phyloP scores from a whole-genome alignment of 352 stramenopile species.

The Phytophthora brassicae region DNA sequence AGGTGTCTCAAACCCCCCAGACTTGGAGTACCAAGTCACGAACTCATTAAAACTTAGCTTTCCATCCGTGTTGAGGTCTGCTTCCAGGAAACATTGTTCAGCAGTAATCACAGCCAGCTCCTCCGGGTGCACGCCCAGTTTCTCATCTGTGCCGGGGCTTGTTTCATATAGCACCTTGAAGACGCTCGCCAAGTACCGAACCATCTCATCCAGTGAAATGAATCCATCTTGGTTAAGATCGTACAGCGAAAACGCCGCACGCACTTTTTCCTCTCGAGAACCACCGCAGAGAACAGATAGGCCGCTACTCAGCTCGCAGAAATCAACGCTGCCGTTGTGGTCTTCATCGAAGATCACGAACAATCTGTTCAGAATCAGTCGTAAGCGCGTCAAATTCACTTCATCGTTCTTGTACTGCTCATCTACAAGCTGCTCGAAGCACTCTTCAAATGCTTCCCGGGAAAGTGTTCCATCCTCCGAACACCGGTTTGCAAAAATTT shows the following conservation, averaged over 20 bases:
- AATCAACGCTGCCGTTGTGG: slow-evolving; percentile 78
- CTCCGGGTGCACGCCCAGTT: slow-evolving; percentile 62
- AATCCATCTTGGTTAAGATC: slow-evolving; percentile 86
- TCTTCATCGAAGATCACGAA: slow-evolving; percentile 86
- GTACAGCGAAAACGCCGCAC: slow-evolving; percentile 85
- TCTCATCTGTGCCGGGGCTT: slow-evolving; percentile 55
- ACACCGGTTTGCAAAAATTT: slow-evolving; percentile 84
- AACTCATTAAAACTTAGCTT: slow-evolving; percentile 89
- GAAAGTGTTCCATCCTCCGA: slow-evolving; percentile 77
- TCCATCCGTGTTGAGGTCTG: slow-evolving; percentile 77
- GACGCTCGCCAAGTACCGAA: slow-evolving; percentile 79
- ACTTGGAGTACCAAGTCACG: slow-evolving; percentile 80
- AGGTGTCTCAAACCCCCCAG: slow-evolving; percentile 46
- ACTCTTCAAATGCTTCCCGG: slow-evolving; percentile 80
- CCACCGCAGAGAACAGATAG: slow-evolving; percentile 84
- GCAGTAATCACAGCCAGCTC: slow-evolving; percentile 80
- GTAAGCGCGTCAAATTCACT: slow-evolving; percentile 57
- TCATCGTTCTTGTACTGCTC: slow-evolving; percentile 78
- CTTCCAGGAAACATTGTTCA: slow-evolving; percentile 85
- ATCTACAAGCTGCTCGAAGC: slow-evolving; percentile 84
- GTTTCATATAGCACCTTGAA: slow-evolving; percentile 90
- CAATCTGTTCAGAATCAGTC: slow-evolving; percentile 71
- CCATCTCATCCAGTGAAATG: slow-evolving; percentile 90
- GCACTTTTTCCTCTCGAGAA: slow-evolving; percentile 81
- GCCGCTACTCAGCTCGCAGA: slow-evolving; percentile 81